Evolutionary conservation across 805 yeast species (phyloP).

Genomic region (Teunomyces aglyptinius): DNA sequence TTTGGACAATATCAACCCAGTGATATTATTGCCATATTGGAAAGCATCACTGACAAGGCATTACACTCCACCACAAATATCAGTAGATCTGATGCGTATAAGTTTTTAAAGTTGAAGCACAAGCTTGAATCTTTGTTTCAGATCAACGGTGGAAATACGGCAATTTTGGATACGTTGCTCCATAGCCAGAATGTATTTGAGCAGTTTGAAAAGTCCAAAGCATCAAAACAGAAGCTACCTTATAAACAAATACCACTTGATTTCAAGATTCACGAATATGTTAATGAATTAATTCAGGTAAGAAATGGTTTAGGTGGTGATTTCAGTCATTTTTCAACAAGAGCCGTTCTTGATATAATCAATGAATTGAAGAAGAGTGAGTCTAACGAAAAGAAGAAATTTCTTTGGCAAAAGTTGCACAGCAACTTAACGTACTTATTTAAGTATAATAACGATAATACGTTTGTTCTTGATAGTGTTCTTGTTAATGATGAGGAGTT

Average conservation of each 20-base stretch:
- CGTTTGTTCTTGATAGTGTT: slow-evolving; percentile 37
- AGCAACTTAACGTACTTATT: slow-evolving; percentile 32
- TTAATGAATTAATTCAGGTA: slow-evolving; percentile 28
- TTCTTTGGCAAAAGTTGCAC: slow-evolving; percentile 25
- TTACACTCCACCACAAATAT: slow-evolving; percentile 11
- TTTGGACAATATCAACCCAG: slow-evolving; percentile 7
- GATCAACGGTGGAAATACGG: slow-evolving; percentile 58
- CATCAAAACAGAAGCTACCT: not conserved
- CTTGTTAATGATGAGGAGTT: slow-evolving; percentile 28
- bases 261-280: slow-evolving; percentile 31
- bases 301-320: slow-evolving; percentile 15
- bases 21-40: slow-evolving; percentile 16
- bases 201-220: slow-evolving; percentile 12
- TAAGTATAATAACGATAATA: slow-evolving; percentile 28
- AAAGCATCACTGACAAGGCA: slow-evolving; percentile 15
- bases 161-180: slow-evolving; percentile 55
- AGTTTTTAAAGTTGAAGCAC: slow-evolving; percentile 15
- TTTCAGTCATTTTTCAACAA: slow-evolving; percentile 15
- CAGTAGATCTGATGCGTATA: slow-evolving; percentile 11
- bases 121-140: slow-evolving; percentile 30
- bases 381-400: slow-evolving; percentile 16
- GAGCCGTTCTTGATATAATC: slow-evolving; percentile 15
- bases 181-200: slow-evolving; percentile 39
- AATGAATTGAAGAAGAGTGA: slow-evolving; percentile 14
- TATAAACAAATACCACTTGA: slow-evolving; percentile 35